Evolutionary conservation across 2,329 filamentous ascomycete species (phyloP).

Genomic region (Aspergillus alliaceus): DNA sequence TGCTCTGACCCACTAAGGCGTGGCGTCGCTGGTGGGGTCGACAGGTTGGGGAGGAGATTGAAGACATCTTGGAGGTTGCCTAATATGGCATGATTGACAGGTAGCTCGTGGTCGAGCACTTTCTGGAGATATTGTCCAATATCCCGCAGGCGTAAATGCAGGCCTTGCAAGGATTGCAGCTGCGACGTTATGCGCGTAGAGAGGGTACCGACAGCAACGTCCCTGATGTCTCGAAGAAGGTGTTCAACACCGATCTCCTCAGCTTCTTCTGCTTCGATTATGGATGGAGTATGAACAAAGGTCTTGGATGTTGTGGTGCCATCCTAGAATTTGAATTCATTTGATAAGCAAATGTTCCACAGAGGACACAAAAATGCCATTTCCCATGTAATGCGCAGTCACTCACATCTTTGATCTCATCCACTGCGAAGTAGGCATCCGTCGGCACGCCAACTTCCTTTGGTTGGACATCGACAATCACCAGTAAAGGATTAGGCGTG

Average conservation of each 20-base stretch:
- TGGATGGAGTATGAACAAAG: conserved; percentile 96
- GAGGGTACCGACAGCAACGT: conserved; percentile 94
- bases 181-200: conserved; percentile 97
- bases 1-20: conserved; percentile 60
- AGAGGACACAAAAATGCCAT: not conserved
- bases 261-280: conserved; percentile 97
- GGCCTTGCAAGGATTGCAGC: conserved; percentile 91
- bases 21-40: conserved; percentile 68
- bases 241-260: conserved; percentile 99
- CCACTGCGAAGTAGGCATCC: conserved; percentile 97
- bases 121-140: conserved; percentile 96
- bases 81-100: conserved; percentile 94
- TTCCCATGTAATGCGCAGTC: not conserved
- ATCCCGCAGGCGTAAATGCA: conserved; percentile 90
- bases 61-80: conserved; percentile 99
- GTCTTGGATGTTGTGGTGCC: conserved; percentile 96
- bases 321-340: conserved; percentile 60
- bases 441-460: conserved; percentile 97
- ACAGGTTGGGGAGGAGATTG: conserved; percentile 94
- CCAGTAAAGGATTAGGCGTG: conserved; percentile 90
- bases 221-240: conserved; percentile 93
- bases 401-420: conserved; percentile 98
- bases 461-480: conserved; percentile 97
- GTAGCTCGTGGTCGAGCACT: conserved; percentile 86
- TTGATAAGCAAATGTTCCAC: not conserved